Evolutionary conservation across 176 grass and related monocot genomes (phyloP), one percentile per base, ranked within the genome.

Genomic region (Rhynchospora breviuscula): DNA sequence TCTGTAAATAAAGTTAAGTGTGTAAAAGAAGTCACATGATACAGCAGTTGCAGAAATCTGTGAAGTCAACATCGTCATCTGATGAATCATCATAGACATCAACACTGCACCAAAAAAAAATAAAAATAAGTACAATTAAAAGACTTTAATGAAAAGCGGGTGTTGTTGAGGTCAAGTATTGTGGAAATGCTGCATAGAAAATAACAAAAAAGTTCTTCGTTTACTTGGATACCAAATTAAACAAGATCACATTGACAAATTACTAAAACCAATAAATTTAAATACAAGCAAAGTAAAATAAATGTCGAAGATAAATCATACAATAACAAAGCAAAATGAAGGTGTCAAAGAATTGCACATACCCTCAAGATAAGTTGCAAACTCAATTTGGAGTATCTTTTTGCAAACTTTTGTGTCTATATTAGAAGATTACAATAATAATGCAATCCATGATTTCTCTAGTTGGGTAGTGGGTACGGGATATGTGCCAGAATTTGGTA

Each of bases 1-100:
- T 49, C 59, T 17, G 5, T 26, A 65, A 49, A 81, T 10, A 1
- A 74, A 23, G 7, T 18, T 19, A 45, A 80, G 60, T 23, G 33
- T 44, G 8, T 45, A 52, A 10, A 82, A 19, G 23, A 66, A 54
- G 44, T 82, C 60, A 82, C 80, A 82, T 82, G 60, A 82, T 22
- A 17, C 44, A 67, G 13, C 80, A 82, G 80, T 31, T 82, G 80
- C 80, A 82, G 23, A 82, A 63, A 66, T 82, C 80, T 22, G 54
- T 54, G 22, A 66, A 48, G 13, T 65, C 60, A 3, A 66, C 61
- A 6, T 81, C 79, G 58, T 67, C 80, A 5, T 82, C 80, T 66
- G 61, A 67, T 7, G 48, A 79, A 2, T 82, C 80, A 53, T 82
- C 80, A 14, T 47, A 82, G 23, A 57, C 23, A 78, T 78, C 73